A percentile compares a stretch with the other conserved stretches of the same genome.
Conservation (phyloP, 139 green algal species). For the Pleodorina starrii region DNA sequence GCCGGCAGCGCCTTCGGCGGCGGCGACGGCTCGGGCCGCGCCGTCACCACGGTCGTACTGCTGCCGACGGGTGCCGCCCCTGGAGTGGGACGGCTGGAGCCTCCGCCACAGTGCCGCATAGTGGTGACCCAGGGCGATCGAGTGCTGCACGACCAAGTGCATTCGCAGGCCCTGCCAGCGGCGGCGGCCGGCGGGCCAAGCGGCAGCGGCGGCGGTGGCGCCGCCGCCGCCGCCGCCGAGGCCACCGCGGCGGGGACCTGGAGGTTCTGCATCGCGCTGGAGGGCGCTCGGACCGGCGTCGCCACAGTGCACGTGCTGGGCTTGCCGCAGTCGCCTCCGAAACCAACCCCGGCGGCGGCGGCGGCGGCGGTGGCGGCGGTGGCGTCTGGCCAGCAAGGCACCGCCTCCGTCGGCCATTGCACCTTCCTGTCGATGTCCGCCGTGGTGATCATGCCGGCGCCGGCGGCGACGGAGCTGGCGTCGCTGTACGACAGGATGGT, state of each 20-base stretch:
- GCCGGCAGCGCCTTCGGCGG: not conserved
- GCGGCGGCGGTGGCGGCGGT: not conserved
- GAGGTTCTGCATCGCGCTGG: not conserved
- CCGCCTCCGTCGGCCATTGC: not conserved
- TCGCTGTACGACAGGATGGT: conserved; percentile 34
- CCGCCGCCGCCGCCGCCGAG: no score
- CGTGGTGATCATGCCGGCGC: not conserved
- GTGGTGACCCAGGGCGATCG: not conserved
- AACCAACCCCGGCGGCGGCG: not conserved
- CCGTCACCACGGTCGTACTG: not conserved
- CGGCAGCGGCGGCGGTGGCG: not conserved
- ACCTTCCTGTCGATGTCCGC: not conserved
- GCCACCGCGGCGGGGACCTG: no score
- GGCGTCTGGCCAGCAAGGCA: not conserved
- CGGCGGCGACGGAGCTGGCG: not conserved
- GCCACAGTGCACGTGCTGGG: conserved; percentile 16
- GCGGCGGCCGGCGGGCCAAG: not conserved
- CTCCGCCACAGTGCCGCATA: not conserved
- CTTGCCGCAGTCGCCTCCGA: not conserved
- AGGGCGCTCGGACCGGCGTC: not conserved
- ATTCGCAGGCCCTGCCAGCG: not conserved
- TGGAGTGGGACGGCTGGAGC: no score
- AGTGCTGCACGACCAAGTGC: not conserved
- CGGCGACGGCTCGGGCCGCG: not conserved
- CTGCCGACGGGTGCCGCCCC: not conserved